Conservation (phyloP, 805 yeast genomes). For the Cyberlindnera saturnus region DNA sequence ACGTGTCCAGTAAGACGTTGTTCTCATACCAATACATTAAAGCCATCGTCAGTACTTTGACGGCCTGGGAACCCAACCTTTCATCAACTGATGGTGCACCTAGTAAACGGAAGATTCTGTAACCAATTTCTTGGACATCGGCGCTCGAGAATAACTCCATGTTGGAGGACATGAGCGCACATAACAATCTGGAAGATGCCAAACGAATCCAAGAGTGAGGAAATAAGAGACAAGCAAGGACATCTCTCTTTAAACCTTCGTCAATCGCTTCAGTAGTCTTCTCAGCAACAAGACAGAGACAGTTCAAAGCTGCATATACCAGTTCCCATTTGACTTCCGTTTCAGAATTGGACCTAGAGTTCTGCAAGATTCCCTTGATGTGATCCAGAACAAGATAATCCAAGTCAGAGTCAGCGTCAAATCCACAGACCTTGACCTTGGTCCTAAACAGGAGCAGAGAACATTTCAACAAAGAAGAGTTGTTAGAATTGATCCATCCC, state of each 20-base stretch:
- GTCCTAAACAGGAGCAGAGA: constrained; percentile 69
- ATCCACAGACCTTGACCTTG: constrained; percentile 36
- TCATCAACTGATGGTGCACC: constrained; percentile 72
- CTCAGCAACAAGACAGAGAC: constrained; percentile 38
- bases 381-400: constrained; percentile 35
- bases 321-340: constrained; percentile 66
- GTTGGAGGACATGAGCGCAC: constrained; percentile 39
- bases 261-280: constrained; percentile 24
- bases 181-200: constrained; percentile 53
- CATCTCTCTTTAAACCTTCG: constrained; percentile 29
- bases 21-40: constrained; percentile 52
- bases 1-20: constrained; percentile 28
- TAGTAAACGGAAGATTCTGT: constrained; percentile 67
- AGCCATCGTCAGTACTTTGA: constrained; percentile 59
- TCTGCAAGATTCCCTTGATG: constrained; percentile 29
- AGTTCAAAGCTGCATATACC: constrained; percentile 58
- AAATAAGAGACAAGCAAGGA: constrained; percentile 55
- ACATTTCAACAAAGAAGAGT: constrained; percentile 54
- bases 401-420: constrained; percentile 36
- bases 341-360: constrained; percentile 32
- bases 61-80: constrained; percentile 54
- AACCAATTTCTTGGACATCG: constrained; percentile 62
- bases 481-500: constrained; percentile 57
- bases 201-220: constrained; percentile 93
- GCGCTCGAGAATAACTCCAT: constrained; percentile 31